Conservation (phyloP, 2,329 filamentous ascomycete genomes). For the Fusarium camptoceras region DNA sequence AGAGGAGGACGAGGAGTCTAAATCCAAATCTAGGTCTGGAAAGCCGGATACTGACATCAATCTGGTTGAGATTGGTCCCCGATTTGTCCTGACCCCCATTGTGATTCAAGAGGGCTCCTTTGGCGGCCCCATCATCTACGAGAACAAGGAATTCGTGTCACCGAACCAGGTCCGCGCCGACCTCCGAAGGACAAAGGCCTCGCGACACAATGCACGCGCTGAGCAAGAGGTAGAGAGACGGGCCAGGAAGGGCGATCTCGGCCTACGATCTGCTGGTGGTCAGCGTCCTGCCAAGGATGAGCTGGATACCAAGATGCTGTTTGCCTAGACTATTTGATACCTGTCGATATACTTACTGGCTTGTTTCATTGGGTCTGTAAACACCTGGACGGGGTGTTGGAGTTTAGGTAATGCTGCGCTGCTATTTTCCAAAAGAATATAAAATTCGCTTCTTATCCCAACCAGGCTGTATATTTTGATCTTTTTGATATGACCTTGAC, state of each 20-base stretch:
- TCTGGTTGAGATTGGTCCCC: slow-evolving; percentile 91
- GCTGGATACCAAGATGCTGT: slow-evolving; percentile 81
- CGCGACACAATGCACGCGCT: slow-evolving; percentile 79
- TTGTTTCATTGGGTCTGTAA: slow-evolving; percentile 41
- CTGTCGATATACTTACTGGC: slow-evolving; percentile 44
- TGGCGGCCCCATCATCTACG: slow-evolving; percentile 95
- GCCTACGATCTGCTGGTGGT: slow-evolving; percentile 75
- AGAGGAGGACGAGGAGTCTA: slow-evolving; percentile 60
- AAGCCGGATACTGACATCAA: slow-evolving; percentile 77
- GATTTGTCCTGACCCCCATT: slow-evolving; percentile 93
- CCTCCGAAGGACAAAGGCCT: slow-evolving; percentile 78
- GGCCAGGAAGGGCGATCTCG: slow-evolving; percentile 80
- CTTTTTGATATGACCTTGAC: slow-evolving; percentile 5
- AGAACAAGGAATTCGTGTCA: slow-evolving; percentile 97
- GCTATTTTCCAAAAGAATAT: slow-evolving; percentile 37
- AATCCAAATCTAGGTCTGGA: slow-evolving; percentile 49
- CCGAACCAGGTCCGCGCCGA: slow-evolving; percentile 95
- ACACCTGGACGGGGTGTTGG: slow-evolving; percentile 42
- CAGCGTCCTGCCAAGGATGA: slow-evolving; percentile 72
- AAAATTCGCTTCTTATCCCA: slow-evolving; percentile 9
- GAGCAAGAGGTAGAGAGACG: slow-evolving; percentile 79
- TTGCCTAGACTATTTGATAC: slow-evolving; percentile 66
- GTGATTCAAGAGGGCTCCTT: slow-evolving; percentile 96
- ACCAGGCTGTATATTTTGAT: slow-evolving; percentile 14
- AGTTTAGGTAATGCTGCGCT: slow-evolving; percentile 46